Conservation (phyloP, 177 flowering plant genomes). For the Vitis hybrid region DNA sequence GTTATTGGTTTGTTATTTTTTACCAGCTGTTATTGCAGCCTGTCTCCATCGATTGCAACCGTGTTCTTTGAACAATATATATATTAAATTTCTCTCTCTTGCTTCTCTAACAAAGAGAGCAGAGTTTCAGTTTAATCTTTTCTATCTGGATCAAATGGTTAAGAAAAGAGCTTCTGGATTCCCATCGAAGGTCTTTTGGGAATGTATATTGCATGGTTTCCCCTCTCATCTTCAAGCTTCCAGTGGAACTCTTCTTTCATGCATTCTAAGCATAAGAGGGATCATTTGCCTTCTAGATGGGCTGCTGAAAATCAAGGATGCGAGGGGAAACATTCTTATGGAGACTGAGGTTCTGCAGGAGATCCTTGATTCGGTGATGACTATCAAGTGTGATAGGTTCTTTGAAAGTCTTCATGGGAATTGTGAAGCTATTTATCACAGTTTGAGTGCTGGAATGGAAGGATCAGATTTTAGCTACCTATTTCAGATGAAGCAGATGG, state of each 20-base stretch:
- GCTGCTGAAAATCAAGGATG: conserved; percentile 43
- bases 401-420: conserved; percentile 59
- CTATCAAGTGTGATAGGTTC: conserved; percentile 62
- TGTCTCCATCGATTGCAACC: too few species aligned
- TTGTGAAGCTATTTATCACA: conserved; percentile 58
- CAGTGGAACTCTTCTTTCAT: conserved; percentile 74
- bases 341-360: conserved; percentile 46
- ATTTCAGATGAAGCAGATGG: conserved; percentile 67
- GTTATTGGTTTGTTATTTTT: too few species aligned
- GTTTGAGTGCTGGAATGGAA: conserved; percentile 37
- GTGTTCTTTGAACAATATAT: too few species aligned
- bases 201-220: conserved; percentile 79
- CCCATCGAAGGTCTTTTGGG: conserved; percentile 39
- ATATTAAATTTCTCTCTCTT: too few species aligned
- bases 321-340: conserved; percentile 21
- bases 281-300: conserved; percentile 51
- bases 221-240: conserved; percentile 51
- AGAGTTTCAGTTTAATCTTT: too few species aligned
- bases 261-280: conserved; percentile 57
- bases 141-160: conserved; percentile 31
- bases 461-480: conserved; percentile 45
- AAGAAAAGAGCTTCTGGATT: conserved; percentile 48
- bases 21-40: too few species aligned
- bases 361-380: conserved; percentile 68
- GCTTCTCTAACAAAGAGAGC: too few species aligned